These are phyloP conservation scores for Colletotrichum truncatum DNA, from an alignment of 2,329 filamentous ascomycete species.

Conservation along the genomic window DNA sequence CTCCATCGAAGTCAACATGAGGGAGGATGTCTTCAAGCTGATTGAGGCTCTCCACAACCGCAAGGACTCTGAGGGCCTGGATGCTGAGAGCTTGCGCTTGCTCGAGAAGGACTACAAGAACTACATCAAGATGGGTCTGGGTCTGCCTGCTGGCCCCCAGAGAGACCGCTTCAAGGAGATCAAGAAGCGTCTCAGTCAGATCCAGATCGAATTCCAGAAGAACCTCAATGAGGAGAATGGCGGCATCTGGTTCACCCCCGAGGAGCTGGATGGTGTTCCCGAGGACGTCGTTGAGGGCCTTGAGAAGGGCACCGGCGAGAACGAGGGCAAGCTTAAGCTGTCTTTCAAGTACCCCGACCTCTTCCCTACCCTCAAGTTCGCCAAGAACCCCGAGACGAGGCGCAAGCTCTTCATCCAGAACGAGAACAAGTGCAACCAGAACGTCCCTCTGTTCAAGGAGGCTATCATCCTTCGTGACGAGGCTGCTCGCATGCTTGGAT, in stretches of 20 bases:
- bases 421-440: constrained; percentile 83
- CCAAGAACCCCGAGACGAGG: constrained; percentile 73
- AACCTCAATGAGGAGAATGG: constrained; percentile 85
- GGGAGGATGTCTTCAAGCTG: constrained; percentile 80
- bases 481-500: constrained; percentile 63
- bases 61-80: constrained; percentile 64
- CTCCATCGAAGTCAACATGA: constrained; percentile 80
- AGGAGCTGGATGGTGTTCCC: constrained; percentile 80
- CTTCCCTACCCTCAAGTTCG: constrained; percentile 82
- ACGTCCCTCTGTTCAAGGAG: constrained; percentile 58
- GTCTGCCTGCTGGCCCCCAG: constrained; percentile 73
- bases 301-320: constrained; percentile 76
- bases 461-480: constrained; percentile 64
- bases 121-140: constrained; percentile 80
- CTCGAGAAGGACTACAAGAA: constrained; percentile 81
- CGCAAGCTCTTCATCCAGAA: constrained; percentile 77
- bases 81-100: constrained; percentile 75
- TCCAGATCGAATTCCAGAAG: constrained; percentile 81
- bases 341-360: constrained; percentile 87
- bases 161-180: constrained; percentile 87
- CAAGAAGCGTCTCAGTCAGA: constrained; percentile 79
- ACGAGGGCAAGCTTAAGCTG: constrained; percentile 78
- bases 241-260: constrained; percentile 79
- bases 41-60: constrained; percentile 65
- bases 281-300: constrained; percentile 72